Conservation (phyloP, 164 flowering plant genomes). For the Sedum album region DNA sequence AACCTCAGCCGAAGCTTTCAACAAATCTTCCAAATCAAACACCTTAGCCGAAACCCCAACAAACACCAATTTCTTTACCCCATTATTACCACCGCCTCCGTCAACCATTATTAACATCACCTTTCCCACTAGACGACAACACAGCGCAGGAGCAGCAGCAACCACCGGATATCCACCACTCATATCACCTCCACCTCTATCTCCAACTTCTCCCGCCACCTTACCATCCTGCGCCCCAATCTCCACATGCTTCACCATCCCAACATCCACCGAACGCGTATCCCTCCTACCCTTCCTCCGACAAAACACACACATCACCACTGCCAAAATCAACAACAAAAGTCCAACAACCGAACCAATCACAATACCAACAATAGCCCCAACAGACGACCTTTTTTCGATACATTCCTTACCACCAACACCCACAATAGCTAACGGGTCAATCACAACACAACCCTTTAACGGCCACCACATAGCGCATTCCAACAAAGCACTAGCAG, state of each 20-base stretch:
- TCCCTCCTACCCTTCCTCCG: slow-evolving; percentile 21
- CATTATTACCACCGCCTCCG: not conserved
- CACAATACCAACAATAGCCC: slow-evolving; percentile 80
- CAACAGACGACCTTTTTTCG: slow-evolving; percentile 39
- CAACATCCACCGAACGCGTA: slow-evolving; percentile 18
- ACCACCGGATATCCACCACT: slow-evolving; percentile 12
- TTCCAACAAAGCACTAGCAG: not conserved
- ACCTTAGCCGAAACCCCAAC: slow-evolving; percentile 29
- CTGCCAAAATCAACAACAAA: slow-evolving; percentile 29
- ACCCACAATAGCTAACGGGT: not conserved
- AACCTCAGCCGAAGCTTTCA: slow-evolving; percentile 81
- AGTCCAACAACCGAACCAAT: slow-evolving; percentile 46
- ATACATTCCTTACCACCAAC: not conserved
- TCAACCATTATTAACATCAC: not conserved
- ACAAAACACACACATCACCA: slow-evolving; percentile 41
- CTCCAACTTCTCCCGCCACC: too few relatives aligned
- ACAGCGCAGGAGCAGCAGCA: slow-evolving; percentile 12
- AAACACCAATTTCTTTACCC: slow-evolving; percentile 37
- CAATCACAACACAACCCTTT: not conserved
- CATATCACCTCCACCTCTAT: not conserved
- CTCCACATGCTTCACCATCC: slow-evolving; percentile 22
- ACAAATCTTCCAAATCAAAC: slow-evolving; percentile 62
- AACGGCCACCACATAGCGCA: slow-evolving; percentile 6
- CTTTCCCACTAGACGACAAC: not conserved
- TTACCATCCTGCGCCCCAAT: slow-evolving; percentile 15